A percentile compares a stretch with the other conserved stretches of the same genome.
These are phyloP conservation scores for Penicillium vulpinum DNA, from an alignment of 2,329 filamentous ascomycete species.

Conservation along the genomic window DNA sequence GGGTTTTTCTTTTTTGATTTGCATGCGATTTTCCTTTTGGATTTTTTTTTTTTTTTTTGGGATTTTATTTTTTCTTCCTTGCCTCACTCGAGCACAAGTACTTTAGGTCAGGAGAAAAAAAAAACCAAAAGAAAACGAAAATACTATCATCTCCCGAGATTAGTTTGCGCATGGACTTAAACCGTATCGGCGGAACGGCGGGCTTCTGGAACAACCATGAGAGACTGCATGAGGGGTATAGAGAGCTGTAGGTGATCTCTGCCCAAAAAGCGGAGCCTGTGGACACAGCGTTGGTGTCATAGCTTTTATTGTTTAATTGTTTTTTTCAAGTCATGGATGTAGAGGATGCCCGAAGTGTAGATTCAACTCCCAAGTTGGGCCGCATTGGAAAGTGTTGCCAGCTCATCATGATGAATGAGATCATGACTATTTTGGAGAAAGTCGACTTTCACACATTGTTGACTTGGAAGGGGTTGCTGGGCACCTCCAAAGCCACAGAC, in stretches of 20 bases:
- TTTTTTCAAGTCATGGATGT: neutral
- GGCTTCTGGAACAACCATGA: conserved; percentile 25
- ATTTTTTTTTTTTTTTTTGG: neutral
- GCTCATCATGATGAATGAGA: conserved; percentile 9
- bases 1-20: neutral
- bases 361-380: conserved; percentile 9
- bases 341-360: conserved; percentile 6
- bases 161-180: conserved; percentile 13
- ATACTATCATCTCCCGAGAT: conserved; percentile 2
- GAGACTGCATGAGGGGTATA: conserved; percentile 19
- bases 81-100: conserved; percentile 5
- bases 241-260: conserved; percentile 19
- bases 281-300: conserved; percentile 8
- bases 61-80: neutral
- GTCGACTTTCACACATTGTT: neutral
- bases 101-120: conserved; percentile 7
- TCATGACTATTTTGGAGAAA: conserved; percentile 1
- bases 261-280: conserved; percentile 23
- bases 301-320: conserved; percentile 2
- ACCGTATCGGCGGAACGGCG: conserved; percentile 19
- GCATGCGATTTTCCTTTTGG: neutral
- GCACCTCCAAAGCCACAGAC: conserved; percentile 16
- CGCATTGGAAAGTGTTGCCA: conserved; percentile 13
- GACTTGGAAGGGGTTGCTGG: conserved; percentile 1
- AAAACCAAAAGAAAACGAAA: conserved; percentile 11